Conservation (phyloP, 345 rosid genomes). For the Gossypium anomalum region DNA sequence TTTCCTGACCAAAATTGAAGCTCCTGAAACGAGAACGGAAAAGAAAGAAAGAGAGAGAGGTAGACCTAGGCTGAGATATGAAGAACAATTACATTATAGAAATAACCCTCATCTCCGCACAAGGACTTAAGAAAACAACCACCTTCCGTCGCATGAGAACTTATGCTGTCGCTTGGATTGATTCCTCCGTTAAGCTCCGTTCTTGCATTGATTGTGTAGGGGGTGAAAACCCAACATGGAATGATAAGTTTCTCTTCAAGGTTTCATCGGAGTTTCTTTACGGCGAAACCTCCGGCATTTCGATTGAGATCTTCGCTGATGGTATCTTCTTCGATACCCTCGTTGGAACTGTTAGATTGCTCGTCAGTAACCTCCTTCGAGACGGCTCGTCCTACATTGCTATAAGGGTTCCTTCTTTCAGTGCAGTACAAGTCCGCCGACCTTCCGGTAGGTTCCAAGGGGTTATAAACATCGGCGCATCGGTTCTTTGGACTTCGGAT, state of each 20-base stretch:
- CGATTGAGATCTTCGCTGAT: not conserved
- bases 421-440: slow-evolving; percentile 41
- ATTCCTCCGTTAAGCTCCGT: not conserved
- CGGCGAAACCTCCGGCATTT: not conserved
- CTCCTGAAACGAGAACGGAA: not conserved
- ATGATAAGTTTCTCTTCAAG: not conserved
- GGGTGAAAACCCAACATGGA: not conserved
- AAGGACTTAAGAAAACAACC: slow-evolving; percentile 34
- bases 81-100: not conserved
- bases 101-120: not conserved
- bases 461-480: slow-evolving; percentile 60
- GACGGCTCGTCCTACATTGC: not conserved
- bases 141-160: slow-evolving; percentile 22
- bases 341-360: not conserved
- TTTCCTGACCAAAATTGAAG: not conserved
- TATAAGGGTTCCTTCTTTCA: slow-evolving; percentile 33
- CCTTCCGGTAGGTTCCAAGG: slow-evolving; percentile 82
- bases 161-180: not conserved
- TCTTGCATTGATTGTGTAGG: not conserved
- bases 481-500: slow-evolving; percentile 46
- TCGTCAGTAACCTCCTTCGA: slow-evolving; percentile 3
- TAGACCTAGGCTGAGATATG: slow-evolving; percentile 2
- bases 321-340: not conserved
- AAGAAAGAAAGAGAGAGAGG: not conserved
- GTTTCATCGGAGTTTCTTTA: not conserved